These are phyloP conservation scores for Solanum verrucosum DNA, from an alignment of 257 asterid genomes.

Conservation along the genomic window DNA sequence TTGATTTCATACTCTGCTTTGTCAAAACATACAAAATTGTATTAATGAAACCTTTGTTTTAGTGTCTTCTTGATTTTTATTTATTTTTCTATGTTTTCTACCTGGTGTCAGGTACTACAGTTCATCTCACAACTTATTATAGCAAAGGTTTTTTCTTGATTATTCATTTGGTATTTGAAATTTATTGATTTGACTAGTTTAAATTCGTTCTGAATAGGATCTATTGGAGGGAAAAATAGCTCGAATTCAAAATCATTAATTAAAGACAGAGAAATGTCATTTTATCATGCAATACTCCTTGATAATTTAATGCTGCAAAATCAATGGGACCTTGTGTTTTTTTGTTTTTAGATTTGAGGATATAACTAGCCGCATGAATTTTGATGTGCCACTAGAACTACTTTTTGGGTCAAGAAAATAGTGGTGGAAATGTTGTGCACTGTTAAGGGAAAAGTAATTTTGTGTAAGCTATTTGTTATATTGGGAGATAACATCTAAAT, in stretches of 20 bases:
- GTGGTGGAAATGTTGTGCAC: not conserved
- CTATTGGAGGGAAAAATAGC: not conserved
- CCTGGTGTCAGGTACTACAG: too few relatives aligned
- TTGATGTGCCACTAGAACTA: not conserved
- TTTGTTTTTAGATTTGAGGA: not conserved
- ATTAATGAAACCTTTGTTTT: not conserved
- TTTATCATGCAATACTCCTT: not conserved
- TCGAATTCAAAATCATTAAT: not conserved
- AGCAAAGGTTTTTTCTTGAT: too few relatives aligned
- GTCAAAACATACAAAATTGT: not conserved
- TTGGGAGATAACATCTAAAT: not conserved
- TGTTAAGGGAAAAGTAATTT: not conserved
- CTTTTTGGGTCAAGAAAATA: not conserved
- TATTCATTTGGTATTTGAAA: too few relatives aligned
- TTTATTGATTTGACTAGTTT: not conserved
- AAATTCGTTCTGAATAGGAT: fast-evolving
- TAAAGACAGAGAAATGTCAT: not conserved
- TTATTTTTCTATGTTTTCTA: too few relatives aligned
- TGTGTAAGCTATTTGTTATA: not conserved
- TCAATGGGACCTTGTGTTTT: not conserved
- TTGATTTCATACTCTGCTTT: conserved; percentile 4
- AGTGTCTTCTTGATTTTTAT: not conserved
- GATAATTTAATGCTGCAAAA: not conserved
- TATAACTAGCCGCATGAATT: not conserved
- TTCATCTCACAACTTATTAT: too few relatives aligned